Percentiles rank a stretch among this genome's conserved stretches.
Evolutionary conservation across 768 basidiomycete genomes (phyloP).

Genomic region (Tylopilus intermedius): DNA sequence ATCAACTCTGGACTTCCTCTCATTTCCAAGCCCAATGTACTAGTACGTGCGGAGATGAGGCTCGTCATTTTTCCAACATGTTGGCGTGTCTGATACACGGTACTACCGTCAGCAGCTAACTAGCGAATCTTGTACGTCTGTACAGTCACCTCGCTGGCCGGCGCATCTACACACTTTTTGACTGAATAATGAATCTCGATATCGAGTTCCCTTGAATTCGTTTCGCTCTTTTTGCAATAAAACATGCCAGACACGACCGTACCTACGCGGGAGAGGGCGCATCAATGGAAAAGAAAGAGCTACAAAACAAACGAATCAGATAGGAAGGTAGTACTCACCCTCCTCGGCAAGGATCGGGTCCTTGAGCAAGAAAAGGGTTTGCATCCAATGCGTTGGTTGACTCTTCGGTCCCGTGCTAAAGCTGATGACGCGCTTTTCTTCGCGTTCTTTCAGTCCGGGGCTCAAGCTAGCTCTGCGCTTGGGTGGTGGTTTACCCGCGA

Average conservation of each 20-base stretch:
- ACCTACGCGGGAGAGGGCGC: conserved; percentile 38
- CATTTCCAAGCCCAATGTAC: no score
- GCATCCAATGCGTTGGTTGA: conserved; percentile 93
- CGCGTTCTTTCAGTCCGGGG: conserved; percentile 38
- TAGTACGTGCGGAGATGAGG: no score
- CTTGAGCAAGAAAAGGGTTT: conserved; percentile 81
- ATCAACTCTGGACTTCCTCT: neutral
- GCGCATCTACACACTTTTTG: conserved; percentile 34
- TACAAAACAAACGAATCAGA: neutral
- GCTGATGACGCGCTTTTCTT: conserved; percentile 45
- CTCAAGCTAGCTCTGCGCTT: conserved; percentile 56
- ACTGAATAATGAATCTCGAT: conserved; percentile 81
- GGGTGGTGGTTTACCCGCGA: conserved; percentile 60
- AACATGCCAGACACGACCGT: conserved; percentile 75
- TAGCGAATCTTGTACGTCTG: conserved; percentile 79
- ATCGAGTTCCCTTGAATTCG: conserved; percentile 83
- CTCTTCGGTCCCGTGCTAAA: conserved; percentile 91
- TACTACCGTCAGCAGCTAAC: neutral
- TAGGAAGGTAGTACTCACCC: conserved; percentile 43
- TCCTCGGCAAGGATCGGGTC: conserved; percentile 73
- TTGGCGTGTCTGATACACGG: neutral
- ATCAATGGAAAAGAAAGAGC: neutral
- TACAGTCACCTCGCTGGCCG: conserved; percentile 47
- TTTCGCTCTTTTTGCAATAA: conserved; percentile 71
- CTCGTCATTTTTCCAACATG: no score